A percentile compares a stretch with the other conserved stretches of the same genome.
phyloP scores from a whole-genome alignment of 768 basidiomycete species.

The Hygrophorus pudorinus region DNA sequence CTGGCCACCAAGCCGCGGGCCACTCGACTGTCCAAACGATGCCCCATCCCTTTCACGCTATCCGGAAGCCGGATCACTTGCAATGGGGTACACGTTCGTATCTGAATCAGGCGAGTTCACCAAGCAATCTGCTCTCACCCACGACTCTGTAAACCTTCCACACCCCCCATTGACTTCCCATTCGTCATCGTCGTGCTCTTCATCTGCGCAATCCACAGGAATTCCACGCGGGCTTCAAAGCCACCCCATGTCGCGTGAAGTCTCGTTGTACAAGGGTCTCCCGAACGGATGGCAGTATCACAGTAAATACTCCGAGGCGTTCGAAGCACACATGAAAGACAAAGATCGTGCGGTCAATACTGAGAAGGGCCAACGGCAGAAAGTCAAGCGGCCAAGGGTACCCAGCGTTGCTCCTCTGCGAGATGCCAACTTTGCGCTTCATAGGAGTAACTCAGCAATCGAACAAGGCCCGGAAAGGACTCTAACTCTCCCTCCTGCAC shows the following conservation, averaged over 20 bases:
- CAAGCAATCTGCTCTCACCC: background rate
- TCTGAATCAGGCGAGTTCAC: too few species aligned
- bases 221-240: constrained; percentile 9
- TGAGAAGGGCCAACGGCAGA: constrained; percentile 2
- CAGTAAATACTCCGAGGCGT: constrained; percentile 24
- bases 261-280: constrained; percentile 35
- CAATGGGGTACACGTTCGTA: too few species aligned
- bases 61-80: too few species aligned
- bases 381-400: constrained; percentile 19
- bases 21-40: background rate
- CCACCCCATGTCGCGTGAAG: constrained; percentile 34
- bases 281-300: constrained; percentile 40
- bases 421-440: background rate
- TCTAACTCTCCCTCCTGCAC: constrained; percentile 1
- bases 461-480: background rate
- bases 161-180: background rate
- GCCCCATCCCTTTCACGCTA: background rate
- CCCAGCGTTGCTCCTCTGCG: constrained; percentile 31
- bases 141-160: background rate
- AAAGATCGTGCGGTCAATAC: constrained; percentile 9
- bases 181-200: too few species aligned
- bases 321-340: constrained; percentile 25
- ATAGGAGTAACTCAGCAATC: background rate
- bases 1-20: background rate
- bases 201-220: background rate